Conservation (phyloP, 176 grass and related monocot species). For the Paspalum notatum region DNA sequence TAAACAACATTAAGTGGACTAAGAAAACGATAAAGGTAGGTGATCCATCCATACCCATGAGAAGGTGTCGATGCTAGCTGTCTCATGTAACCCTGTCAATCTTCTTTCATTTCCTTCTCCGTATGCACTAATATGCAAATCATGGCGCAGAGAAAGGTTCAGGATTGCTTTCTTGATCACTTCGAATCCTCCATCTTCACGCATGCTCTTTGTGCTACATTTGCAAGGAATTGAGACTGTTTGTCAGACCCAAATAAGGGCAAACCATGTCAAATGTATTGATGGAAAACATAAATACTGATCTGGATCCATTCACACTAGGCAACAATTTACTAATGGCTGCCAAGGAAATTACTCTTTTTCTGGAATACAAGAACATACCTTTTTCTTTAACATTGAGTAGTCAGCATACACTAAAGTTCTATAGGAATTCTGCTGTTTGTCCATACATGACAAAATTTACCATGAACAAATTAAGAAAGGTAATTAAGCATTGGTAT, state of each 20-base stretch:
- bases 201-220: conserved; percentile 88
- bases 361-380: background rate
- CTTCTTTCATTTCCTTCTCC: conserved; percentile 97
- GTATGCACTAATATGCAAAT: conserved; percentile 90
- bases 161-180: conserved; percentile 96
- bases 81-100: conserved; percentile 93
- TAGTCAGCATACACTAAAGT: background rate
- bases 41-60: conserved; percentile 73
- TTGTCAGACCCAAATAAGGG: conserved; percentile 5
- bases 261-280: background rate
- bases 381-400: conserved; percentile 1
- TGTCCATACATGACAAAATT: background rate
- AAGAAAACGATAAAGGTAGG: background rate
- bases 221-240: conserved; percentile 35
- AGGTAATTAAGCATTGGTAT: conserved; percentile 2
- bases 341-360: background rate
- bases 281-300: conserved; percentile 3
- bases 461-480: background rate
- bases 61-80: conserved; percentile 87
- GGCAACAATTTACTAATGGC: conserved; percentile 1
- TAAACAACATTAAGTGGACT: background rate
- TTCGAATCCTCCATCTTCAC: conserved; percentile 89
- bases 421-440: background rate
- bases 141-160: conserved; percentile 92
- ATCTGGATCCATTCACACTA: background rate